Evolutionary conservation across 441 rosid species (phyloP), one percentile per base, ranked within the genome.

Genomic region (Mallotus japonicus): DNA sequence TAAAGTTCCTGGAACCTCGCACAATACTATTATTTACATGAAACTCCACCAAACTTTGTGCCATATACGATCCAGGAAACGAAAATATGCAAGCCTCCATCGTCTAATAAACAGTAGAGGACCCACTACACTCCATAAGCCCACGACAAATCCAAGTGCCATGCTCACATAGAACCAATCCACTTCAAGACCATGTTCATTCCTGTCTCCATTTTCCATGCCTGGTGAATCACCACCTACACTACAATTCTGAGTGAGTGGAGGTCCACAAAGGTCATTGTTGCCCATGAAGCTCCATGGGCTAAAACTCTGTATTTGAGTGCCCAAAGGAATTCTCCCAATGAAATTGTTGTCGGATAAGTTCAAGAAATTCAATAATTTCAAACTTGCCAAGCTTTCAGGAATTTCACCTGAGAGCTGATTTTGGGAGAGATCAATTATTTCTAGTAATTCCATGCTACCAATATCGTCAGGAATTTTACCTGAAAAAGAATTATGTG

Each of bases 211-310:
- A 4, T 24, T 42, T 16, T 44, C 47, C 0, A 0, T 44, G 10
- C 11, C 47, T 9, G 10, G 47, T 9, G 11, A 9, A 44, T 7
- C 4, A 12, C 13, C 40, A 24, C 17, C 37, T 24, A 14, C 61
- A 46, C 19, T 50, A 13, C 78, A 76, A 17, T 13, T 69, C 32
- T 20, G 19, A 0, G 63, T 17, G 32, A 77, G 42, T 9, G 80
- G 84, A 19, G 67, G 76, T 3, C 83, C 78, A 60, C 83, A 80
- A 3, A 80, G 80, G 2, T 49, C n/a, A 15, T 81, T 81, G 19
- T 81, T 81, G 19, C 81, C 79, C 5, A 6, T 28, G 24, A 51
- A 81, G 37, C 47, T 17, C 0, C 74, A 78, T 1, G 64, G 42
- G 10, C 47, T 3, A 34, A 78, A 76, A n/a, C 78, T 61, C 8